These are phyloP conservation scores for Cicer yamashitae DNA, from an alignment of 306 rosid species.

Conservation along the genomic window DNA sequence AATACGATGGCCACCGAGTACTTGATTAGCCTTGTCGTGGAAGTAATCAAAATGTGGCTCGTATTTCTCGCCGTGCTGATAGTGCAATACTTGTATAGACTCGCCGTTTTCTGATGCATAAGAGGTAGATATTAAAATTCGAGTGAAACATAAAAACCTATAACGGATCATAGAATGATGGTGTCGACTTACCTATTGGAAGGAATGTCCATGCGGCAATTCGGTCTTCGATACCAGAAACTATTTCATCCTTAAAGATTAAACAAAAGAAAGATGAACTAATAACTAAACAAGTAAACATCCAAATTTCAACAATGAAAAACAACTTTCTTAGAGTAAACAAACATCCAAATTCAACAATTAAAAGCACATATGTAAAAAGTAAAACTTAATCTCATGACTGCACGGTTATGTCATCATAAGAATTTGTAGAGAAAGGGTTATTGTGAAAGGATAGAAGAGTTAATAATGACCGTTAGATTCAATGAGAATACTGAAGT, in stretches of 20 bases:
- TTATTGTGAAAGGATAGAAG: neutral
- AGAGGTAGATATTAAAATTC: slow-evolving; percentile 1
- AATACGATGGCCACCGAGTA: slow-evolving; percentile 85
- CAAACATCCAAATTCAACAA: slow-evolving; percentile 36
- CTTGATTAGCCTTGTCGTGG: slow-evolving; percentile 80
- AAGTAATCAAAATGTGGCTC: slow-evolving; percentile 92
- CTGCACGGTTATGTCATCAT: slow-evolving; percentile 8
- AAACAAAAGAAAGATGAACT: slow-evolving; percentile 45
- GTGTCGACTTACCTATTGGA: slow-evolving; percentile 66
- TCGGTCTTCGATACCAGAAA: slow-evolving; percentile 73
- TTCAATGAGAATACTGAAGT: neutral
- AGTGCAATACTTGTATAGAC: slow-evolving; percentile 83
- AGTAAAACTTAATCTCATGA: slow-evolving; percentile 20
- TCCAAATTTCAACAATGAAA: slow-evolving; percentile 39
- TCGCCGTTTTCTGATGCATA: slow-evolving; percentile 83
- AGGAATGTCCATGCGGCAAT: slow-evolving; percentile 93
- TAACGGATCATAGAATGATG: slow-evolving; percentile 25
- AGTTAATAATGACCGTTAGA: slow-evolving; percentile 12
- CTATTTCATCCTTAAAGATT: slow-evolving; percentile 70
- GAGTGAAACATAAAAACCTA: slow-evolving; percentile 9
- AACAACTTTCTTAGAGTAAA: slow-evolving; percentile 9
- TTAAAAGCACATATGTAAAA: slow-evolving; percentile 19
- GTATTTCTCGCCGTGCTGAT: slow-evolving; percentile 85
- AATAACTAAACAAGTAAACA: slow-evolving; percentile 29
- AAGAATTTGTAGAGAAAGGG: slow-evolving; percentile 20